phyloP scores from a whole-genome alignment of 2,329 filamentous ascomycete genomes.

The Polychaeton citri region DNA sequence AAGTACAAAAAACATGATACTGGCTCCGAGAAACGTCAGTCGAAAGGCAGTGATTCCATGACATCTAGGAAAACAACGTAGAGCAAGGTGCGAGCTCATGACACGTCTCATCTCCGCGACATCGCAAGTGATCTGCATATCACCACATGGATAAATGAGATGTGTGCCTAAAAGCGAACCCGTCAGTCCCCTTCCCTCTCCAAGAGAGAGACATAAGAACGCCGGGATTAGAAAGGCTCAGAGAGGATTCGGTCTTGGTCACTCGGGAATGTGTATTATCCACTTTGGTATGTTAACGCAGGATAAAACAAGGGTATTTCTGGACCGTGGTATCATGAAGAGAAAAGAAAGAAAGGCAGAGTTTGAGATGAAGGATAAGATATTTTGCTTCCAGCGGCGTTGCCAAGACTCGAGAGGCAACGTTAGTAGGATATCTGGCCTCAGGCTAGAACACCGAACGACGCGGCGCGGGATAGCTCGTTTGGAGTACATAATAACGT shows the following conservation, averaged over 20 bases:
- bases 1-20: no score
- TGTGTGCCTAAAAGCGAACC: background rate
- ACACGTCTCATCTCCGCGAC: no score
- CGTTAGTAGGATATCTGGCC: background rate
- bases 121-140: no score
- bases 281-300: slow-evolving; percentile 2
- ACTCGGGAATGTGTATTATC: slow-evolving; percentile 7
- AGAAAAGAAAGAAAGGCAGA: background rate
- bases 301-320: slow-evolving; percentile 6
- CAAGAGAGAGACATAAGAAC: background rate
- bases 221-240: slow-evolving; percentile 6
- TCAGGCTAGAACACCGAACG: background rate
- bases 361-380: background rate
- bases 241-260: slow-evolving; percentile 5
- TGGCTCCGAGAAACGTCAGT: no score
- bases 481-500: no score
- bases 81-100: no score
- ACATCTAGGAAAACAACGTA: no score
- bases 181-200: background rate
- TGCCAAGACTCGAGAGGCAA: no score
- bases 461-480: no score
- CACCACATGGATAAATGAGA: no score
- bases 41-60: no score
- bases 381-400: background rate
- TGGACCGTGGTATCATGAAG: slow-evolving; percentile 4